Base-by-base conservation (phyloP, 768 basidiomycete species). In the Thelephora ganbajun region DNA sequence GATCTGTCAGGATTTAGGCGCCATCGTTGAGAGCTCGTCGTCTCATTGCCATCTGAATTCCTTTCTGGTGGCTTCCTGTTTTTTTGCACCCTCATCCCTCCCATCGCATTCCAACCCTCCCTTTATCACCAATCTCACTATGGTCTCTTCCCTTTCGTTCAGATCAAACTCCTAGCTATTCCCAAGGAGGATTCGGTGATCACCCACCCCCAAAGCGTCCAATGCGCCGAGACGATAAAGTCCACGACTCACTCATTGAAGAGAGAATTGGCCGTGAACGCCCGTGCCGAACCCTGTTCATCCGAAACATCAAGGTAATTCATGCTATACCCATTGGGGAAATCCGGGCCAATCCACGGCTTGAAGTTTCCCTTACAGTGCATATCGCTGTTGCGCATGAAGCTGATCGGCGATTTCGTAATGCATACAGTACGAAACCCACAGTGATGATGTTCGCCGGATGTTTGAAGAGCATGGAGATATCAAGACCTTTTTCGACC, bases 261-360 rank as follows among this genome's bases (percentile, higher is more conserved):
- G 87, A 93, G 61, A 82, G 94, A 52, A 86, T 92, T 55, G 81
- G 89, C 62, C 80, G 86, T 53, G 94, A 99, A 70, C 74, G 91
- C 55, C 91, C 91, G 1, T 97, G 96, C 65, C 77, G 96, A 46
- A 97, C 92, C 2, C 68, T 99, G 33, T 99, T 99, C 61, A 92
- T 98, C 54, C 80, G 96, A 56, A 99, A 99, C 62, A 89, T 99
- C 59, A 96, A 92, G 82, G 94, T 87, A 67, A 83, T 89, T 76
- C 49, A 50, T 49, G 30, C 35, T 49, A 44, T 39, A 46, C 45
- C 35, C 34, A 20, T 42, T 6, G 16, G 34, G 39, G 43, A 9
- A 34, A 39, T 45, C 5, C 14, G 19, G 23, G 43, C 45, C 26
- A 30, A 30, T 30, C 26, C 26, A 30, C 26, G 5, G 26, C 26